Evolutionary conservation across 352 stramenopile genomes (phyloP), one percentile per base, ranked within the genome.

Genomic region (Lagenidium sp.): DNA sequence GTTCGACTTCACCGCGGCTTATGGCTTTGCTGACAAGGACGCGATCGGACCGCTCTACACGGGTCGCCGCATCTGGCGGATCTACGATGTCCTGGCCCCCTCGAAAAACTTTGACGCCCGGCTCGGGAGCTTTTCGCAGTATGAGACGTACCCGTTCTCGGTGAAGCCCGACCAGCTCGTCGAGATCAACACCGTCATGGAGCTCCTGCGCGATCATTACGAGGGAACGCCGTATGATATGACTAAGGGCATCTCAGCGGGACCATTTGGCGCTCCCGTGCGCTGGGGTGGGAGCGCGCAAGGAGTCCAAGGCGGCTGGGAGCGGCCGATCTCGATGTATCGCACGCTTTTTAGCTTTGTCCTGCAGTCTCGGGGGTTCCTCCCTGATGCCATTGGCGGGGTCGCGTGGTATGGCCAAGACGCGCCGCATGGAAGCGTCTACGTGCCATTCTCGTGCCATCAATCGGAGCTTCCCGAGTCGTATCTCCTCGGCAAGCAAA

Each of bases 271-370:
- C 16, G 60, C 70, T 18, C 88, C 88, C 1, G 75, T 97, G 45
- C 81, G 86, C 13, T 96, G 79, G 66, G 66, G 69, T 2, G 70
- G 78, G 15, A 69, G 60, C 29, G 13, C 61, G 12, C 48, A 71
- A 15, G 71, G 66, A 20, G 61, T 83, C 21, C 42, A 63, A 18
- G 84, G 84, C 19, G 74, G 68, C 7, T 94, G 85, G 74, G 85
- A 96, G 56, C 77, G 90, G 3, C 60, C 85, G 6, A 97, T 98
- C 46, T 96, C 85, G 7, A 77, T 98, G 47, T 94, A 87, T 47
- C 85, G 91, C 19, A 97, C 88, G 21, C 39, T 86, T 11, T 90
- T 77, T 42, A 82, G 68, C 30, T 96, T 97, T 57, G 72, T 83
- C 21, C 49, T 83, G 11, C 77, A 90, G 42, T 59, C 47, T 16